These are phyloP conservation scores for Oenanthe sinensis DNA, from an alignment of 129 eudicot genomes.

Conservation along the genomic window DNA sequence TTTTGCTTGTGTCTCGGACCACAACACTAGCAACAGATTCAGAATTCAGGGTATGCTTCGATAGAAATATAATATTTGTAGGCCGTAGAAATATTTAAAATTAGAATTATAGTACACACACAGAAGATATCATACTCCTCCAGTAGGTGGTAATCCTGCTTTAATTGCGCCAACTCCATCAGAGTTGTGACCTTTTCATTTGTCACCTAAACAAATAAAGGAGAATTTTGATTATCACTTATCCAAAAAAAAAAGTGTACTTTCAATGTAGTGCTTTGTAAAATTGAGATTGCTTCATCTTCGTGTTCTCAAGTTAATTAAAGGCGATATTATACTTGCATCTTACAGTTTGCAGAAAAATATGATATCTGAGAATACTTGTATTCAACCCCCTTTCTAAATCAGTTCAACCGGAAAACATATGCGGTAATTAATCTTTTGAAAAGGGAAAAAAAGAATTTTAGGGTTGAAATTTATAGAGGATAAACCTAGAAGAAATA, in stretches of 20 bases:
- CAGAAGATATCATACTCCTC: conserved; percentile 49
- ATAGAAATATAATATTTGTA: background rate
- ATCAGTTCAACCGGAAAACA: too few relatives aligned
- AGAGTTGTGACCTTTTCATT: conserved; percentile 89
- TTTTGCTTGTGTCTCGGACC: background rate
- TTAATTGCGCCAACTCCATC: conserved; percentile 81
- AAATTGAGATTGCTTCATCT: background rate
- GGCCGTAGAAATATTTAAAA: background rate
- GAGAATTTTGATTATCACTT: conserved; percentile 5
- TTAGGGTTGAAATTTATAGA: background rate
- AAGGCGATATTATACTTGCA: background rate
- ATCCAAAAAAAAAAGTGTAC: background rate
- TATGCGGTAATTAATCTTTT: background rate
- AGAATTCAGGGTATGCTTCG: background rate
- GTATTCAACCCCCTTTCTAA: background rate
- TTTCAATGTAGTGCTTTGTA: background rate
- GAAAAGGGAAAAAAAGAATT: background rate
- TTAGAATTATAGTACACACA: background rate
- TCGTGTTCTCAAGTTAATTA: background rate
- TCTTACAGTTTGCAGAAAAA: background rate
- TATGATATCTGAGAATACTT: background rate
- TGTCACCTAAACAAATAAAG: conserved; percentile 51
- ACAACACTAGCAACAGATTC: background rate
- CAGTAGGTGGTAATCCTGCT: conserved; percentile 48
- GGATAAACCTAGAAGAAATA: background rate